Evolutionary conservation across 257 asterid species (phyloP).

Genomic region (Anisodus tanguticus): DNA sequence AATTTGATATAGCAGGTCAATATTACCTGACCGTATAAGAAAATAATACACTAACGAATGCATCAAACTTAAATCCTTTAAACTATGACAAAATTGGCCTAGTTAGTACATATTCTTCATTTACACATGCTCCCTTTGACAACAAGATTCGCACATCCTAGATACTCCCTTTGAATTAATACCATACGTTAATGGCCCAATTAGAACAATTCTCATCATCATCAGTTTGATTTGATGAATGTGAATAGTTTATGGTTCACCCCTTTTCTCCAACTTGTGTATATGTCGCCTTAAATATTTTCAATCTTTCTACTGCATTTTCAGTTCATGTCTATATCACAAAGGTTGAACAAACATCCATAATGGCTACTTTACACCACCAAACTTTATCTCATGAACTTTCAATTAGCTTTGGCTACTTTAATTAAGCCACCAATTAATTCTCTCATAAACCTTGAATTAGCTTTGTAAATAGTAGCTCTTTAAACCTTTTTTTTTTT

Average conservation of each 20-base stretch:
- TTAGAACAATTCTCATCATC: slow-evolving; percentile 6
- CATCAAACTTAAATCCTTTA: too few species aligned
- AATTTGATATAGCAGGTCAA: too few species aligned
- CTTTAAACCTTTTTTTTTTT: not conserved
- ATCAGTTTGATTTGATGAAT: not conserved
- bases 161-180: not conserved
- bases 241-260: not conserved
- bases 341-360: not conserved
- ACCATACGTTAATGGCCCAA: not conserved
- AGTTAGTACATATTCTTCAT: too few species aligned
- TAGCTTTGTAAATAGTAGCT: not conserved
- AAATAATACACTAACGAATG: too few species aligned
- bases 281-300: not conserved
- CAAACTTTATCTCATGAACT: slow-evolving; percentile 1
- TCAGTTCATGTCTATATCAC: not conserved
- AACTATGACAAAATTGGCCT: too few species aligned
- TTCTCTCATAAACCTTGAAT: not conserved
- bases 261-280: slow-evolving; percentile 2
- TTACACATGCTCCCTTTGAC: too few species aligned
- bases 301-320: slow-evolving; percentile 9
- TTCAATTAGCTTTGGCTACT: not conserved
- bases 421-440: not conserved
- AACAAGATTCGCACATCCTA: too few species aligned
- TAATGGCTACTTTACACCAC: slow-evolving; percentile 12
- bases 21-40: too few species aligned